phyloP scores from a whole-genome alignment of 768 basidiomycete species.

The Calocera viscosa region DNA sequence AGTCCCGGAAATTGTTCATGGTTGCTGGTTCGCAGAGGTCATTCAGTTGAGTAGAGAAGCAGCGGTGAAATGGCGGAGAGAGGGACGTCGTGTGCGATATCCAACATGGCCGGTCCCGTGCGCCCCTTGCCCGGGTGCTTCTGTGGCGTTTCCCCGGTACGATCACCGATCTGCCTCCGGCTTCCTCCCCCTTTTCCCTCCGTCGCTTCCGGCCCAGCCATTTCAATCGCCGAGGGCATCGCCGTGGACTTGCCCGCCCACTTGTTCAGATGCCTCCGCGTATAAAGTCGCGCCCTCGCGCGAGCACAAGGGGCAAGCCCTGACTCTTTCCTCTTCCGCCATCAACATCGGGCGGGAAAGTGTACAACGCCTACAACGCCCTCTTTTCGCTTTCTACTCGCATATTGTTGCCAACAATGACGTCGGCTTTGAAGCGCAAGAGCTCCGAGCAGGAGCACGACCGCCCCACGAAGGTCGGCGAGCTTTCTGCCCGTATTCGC shows the following conservation, averaged over 20 bases:
- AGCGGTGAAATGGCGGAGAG: too few species aligned
- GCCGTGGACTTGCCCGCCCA: background rate
- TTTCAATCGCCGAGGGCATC: background rate
- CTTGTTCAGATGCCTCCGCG: background rate
- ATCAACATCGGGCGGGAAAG: background rate
- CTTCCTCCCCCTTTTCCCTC: background rate
- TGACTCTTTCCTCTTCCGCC: background rate
- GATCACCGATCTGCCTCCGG: background rate
- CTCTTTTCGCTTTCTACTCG: background rate
- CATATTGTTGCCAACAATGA: background rate
- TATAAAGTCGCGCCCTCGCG: background rate
- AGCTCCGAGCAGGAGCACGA: background rate
- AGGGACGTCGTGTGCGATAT: too few species aligned
- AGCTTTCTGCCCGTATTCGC: background rate
- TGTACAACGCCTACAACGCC: background rate
- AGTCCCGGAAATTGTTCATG: conserved; percentile 3
- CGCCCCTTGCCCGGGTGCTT: background rate
- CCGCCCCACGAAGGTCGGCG: background rate
- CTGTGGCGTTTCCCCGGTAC: background rate
- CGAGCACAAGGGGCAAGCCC: background rate
- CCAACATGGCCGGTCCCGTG: too few species aligned
- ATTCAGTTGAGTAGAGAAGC: background rate
- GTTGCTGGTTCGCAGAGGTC: background rate
- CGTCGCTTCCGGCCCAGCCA: conserved; percentile 7
- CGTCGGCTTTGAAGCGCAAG: background rate